Conservation (phyloP, 139 green algal species). For the Volvox reticuliferus region DNA sequence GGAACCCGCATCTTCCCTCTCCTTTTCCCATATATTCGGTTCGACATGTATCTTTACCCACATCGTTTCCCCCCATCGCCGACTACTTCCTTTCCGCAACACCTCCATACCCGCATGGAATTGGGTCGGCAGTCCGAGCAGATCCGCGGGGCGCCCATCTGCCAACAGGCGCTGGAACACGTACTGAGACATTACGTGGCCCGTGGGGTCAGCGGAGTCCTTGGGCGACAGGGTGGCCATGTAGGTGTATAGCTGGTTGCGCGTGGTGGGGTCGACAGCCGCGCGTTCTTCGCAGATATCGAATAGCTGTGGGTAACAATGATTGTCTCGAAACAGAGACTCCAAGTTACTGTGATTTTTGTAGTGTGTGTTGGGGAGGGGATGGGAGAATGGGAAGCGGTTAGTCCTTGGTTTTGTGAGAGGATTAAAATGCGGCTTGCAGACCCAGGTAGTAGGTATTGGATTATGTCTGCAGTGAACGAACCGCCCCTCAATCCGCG, state of each 20-base stretch:
- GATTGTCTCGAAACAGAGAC: slow-evolving; percentile 54
- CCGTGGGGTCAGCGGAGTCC: background rate
- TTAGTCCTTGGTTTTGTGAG: no score
- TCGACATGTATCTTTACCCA: no score
- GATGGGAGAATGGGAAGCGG: no score
- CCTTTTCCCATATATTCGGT: no score
- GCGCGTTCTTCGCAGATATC: slow-evolving; percentile 39
- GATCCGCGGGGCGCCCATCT: slow-evolving; percentile 49
- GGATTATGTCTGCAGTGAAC: no score
- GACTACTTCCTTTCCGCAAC: background rate
- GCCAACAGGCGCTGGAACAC: slow-evolving; percentile 50
- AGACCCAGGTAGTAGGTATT: no score
- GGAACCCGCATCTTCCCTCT: no score
- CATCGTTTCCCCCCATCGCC: background rate
- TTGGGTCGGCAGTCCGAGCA: slow-evolving; percentile 50
- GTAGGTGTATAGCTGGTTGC: slow-evolving; percentile 50
- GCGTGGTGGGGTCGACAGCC: background rate
- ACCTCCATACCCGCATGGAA: slow-evolving; percentile 42
- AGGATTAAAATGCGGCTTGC: no score
- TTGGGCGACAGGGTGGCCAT: slow-evolving; percentile 48
- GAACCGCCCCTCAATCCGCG: no score
- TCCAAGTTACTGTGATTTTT: slow-evolving; percentile 43
- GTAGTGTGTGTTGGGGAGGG: background rate
- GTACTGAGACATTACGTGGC: slow-evolving; percentile 46
- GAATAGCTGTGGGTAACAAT: slow-evolving; percentile 60